A percentile compares a stretch with the other conserved stretches of the same genome.
These are phyloP conservation scores for Euphorbia peplus DNA, from an alignment of 345 rosid species.

Conservation along the genomic window DNA sequence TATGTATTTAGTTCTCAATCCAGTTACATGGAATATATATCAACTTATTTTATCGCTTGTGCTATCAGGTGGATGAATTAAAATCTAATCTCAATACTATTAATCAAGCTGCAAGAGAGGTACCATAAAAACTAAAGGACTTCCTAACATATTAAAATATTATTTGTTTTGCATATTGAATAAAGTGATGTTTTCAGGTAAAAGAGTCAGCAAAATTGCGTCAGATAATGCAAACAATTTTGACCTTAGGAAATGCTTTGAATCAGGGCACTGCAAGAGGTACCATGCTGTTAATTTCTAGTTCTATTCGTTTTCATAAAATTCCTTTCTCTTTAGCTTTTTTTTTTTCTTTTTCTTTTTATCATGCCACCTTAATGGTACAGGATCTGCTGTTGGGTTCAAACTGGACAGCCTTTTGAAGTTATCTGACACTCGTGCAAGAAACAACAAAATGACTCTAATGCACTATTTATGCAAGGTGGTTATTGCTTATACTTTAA, in stretches of 20 bases:
- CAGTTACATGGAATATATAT: background rate
- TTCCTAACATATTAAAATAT: conserved; percentile 10
- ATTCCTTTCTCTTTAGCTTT: background rate
- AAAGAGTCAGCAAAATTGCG: conserved; percentile 89
- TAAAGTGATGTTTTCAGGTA: conserved; percentile 51
- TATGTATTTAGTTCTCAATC: conserved; percentile 7
- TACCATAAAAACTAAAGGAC: conserved; percentile 27
- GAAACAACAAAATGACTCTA: conserved; percentile 90
- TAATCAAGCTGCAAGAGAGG: conserved; percentile 77
- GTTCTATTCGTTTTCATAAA: background rate
- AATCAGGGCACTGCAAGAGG: conserved; percentile 99
- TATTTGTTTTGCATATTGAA: conserved; percentile 21
- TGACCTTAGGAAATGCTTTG: conserved; percentile 93
- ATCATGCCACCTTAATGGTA: conserved; percentile 5
- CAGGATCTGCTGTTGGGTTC: conserved; percentile 97
- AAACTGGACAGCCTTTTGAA: conserved; percentile 97
- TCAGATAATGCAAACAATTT: conserved; percentile 96
- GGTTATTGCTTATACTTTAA: conserved; percentile 18
- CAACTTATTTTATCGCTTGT: conserved; percentile 11
- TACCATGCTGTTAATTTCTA: conserved; percentile 24
- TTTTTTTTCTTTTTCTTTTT: too few species aligned
- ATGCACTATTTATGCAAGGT: conserved; percentile 99
- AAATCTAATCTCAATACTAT: conserved; percentile 61
- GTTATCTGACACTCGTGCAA: conserved; percentile 93
- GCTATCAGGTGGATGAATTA: conserved; percentile 71